phyloP scores from a whole-genome alignment of 2,329 filamentous ascomycete species.

The Calonectria pseudoreteaudii region DNA sequence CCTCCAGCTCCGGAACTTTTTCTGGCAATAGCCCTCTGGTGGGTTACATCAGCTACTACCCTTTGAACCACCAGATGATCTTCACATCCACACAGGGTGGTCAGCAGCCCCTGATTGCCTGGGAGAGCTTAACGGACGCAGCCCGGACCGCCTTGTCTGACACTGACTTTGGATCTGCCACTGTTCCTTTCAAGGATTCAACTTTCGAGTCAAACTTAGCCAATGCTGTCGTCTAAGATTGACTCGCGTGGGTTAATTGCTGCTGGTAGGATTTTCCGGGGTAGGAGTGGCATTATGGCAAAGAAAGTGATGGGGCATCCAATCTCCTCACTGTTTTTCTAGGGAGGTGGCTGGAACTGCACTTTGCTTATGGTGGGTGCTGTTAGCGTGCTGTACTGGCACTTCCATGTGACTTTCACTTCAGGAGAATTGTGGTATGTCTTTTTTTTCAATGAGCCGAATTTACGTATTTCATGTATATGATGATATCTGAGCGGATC shows the following conservation, averaged over 20 bases:
- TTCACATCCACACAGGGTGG: constrained; percentile 52
- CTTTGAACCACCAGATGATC: constrained; percentile 51
- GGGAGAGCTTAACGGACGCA: constrained; percentile 54
- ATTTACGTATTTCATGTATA: not conserved
- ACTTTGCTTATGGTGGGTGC: not conserved
- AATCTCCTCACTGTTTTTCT: not conserved
- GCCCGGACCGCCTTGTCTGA: constrained; percentile 52
- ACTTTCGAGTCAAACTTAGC: constrained; percentile 41
- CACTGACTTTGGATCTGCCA: constrained; percentile 57
- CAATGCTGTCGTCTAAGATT: constrained; percentile 31
- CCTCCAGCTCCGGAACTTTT: constrained; percentile 37
- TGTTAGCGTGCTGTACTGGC: not conserved
- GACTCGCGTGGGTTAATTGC: not conserved
- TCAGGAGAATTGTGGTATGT: not conserved
- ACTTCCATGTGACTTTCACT: not conserved
- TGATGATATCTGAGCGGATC: not conserved
- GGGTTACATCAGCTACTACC: constrained; percentile 48
- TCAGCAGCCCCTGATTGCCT: constrained; percentile 57
- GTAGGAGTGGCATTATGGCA: not conserved
- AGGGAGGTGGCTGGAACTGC: not conserved
- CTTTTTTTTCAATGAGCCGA: not conserved
- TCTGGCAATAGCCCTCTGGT: constrained; percentile 45
- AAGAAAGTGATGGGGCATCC: not conserved
- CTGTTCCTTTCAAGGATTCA: constrained; percentile 54
- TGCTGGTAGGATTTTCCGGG: not conserved